Evolutionary conservation across 2,329 filamentous ascomycete genomes (phyloP).

Genomic region (Corniculantispora saksenae): DNA sequence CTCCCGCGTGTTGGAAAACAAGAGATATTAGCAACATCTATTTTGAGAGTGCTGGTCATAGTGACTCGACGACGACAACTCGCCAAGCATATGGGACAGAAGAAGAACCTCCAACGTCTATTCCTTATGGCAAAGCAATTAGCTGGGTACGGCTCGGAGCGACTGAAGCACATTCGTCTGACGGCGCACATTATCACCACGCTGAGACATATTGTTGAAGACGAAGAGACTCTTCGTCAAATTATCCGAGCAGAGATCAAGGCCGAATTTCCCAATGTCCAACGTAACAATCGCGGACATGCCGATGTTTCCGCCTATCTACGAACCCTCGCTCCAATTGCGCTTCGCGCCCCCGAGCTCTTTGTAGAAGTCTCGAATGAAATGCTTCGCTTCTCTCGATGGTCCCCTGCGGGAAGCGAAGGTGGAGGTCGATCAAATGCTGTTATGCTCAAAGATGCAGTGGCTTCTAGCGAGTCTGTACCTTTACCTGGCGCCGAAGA

Average conservation of each 20-base stretch:
- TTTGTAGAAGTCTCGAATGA: constrained; percentile 90
- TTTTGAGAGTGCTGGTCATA: constrained; percentile 81
- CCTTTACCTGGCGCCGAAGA: constrained; percentile 21
- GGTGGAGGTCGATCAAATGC: constrained; percentile 32
- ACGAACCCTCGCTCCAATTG: constrained; percentile 75
- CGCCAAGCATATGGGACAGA: constrained; percentile 77
- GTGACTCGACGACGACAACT: constrained; percentile 77
- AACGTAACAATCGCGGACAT: constrained; percentile 50
- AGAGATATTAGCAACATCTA: constrained; percentile 77
- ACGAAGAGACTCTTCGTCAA: constrained; percentile 86
- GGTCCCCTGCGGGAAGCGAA: constrained; percentile 42
- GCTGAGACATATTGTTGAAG: constrained; percentile 89
- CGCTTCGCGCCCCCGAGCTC: constrained; percentile 76
- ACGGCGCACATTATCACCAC: constrained; percentile 75
- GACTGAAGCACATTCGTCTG: constrained; percentile 60
- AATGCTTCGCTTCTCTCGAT: constrained; percentile 72
- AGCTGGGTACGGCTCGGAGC: constrained; percentile 73
- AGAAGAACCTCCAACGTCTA: constrained; percentile 82
- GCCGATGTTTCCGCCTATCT: constrained; percentile 74
- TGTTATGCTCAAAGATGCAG: constrained; percentile 45
- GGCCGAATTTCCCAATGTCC: constrained; percentile 65
- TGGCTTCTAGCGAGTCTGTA: constrained; percentile 19
- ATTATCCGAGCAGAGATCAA: constrained; percentile 90
- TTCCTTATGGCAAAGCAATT: constrained; percentile 97
- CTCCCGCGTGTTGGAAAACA: constrained; percentile 87